Base-by-base conservation (phyloP, 169 alveolate species). In the Blepharisma undulans region DNA sequence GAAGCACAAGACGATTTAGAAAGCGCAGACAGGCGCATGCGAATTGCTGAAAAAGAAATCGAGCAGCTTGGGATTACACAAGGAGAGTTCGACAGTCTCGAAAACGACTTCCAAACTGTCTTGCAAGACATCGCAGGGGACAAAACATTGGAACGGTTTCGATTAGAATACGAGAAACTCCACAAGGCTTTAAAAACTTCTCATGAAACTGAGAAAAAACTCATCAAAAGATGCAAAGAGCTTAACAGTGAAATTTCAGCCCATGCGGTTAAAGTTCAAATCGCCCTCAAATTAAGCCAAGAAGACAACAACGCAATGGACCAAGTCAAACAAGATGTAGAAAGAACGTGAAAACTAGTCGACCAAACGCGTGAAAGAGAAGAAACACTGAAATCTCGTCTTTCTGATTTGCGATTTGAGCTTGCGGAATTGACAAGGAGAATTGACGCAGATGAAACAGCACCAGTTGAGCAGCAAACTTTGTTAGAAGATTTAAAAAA, bases 151-250 rank as follows among this genome's bases (percentile, higher is more conserved):
- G 94, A 92, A 60, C 87, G 90, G 60, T 94, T 94, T 88, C 90
- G 93, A 77, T 84, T 76, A 14, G 95, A 94, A 76, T 94, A 92
- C 84, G 78, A 92, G 61, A 92, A 90, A 86, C 79, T 94, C 22
- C 96, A 94, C 82, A 92, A 91, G 78, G 88, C 95, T n/a, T 87
- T 94, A 10, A 94, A 92, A 87, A 90, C 96, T 3, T 77, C 93
- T 29, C 93, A 94, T 76, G 96, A 94, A 27, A 82, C 92, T 5
- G 96, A 94, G 76, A 92, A 90, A 82, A 89, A 90, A 72, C 88
- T 90, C 36, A 91, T 94, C 59, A 94, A 94, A 92, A 89, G 92
- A 82, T 94, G 96, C 92, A 92, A 93, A 89, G 95, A 94, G 79
- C 89, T 92, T n/a, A 92, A 92, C 92, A 92, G 91, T 33, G 86